Percentiles rank a stretch among this genome's conserved stretches.
These are phyloP conservation scores for Amylostereum areolatum DNA, from an alignment of 1,284 basidiomycete genomes.

Conservation along the genomic window DNA sequence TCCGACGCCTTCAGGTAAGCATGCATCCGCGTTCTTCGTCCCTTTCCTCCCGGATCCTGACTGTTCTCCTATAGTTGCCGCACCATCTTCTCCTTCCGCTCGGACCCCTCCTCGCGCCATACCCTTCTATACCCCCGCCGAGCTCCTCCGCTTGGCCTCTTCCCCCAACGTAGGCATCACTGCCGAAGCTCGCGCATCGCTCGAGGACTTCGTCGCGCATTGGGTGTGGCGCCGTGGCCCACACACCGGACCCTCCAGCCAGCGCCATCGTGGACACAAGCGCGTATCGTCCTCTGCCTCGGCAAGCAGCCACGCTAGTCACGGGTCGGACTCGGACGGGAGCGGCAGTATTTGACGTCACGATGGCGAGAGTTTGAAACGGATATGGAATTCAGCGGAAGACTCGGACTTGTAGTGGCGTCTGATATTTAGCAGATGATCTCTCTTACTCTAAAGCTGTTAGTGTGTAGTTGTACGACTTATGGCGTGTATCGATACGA, in stretches of 20 bases:
- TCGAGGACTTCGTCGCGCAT: conserved; percentile 13
- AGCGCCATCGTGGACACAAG: too few species aligned
- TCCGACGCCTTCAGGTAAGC: neutral
- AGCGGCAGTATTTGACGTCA: too few species aligned
- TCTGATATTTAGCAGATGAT: too few species aligned
- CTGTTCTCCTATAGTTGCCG: neutral
- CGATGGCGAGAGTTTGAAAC: too few species aligned
- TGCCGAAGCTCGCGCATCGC: conserved; percentile 2
- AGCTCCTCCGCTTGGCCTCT: conserved; percentile 10
- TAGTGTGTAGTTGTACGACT: too few species aligned
- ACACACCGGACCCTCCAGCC: neutral
- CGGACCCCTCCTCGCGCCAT: neutral
- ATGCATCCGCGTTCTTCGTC: neutral
- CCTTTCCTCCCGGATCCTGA: neutral
- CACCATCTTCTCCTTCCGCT: neutral
- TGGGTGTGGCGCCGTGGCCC: conserved; percentile 14
- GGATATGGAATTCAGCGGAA: too few species aligned
- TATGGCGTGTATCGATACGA: too few species aligned
- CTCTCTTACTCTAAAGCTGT: too few species aligned
- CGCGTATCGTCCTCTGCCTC: too few species aligned
- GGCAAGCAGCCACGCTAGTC: too few species aligned
- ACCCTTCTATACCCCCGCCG: conserved; percentile 7
- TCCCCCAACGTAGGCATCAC: conserved; percentile 14
- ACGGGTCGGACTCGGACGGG: too few species aligned
- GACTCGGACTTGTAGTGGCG: too few species aligned